These are phyloP conservation scores for Elongisporangium prolatum DNA, from an alignment of 352 stramenopile genomes.

Conservation along the genomic window DNA sequence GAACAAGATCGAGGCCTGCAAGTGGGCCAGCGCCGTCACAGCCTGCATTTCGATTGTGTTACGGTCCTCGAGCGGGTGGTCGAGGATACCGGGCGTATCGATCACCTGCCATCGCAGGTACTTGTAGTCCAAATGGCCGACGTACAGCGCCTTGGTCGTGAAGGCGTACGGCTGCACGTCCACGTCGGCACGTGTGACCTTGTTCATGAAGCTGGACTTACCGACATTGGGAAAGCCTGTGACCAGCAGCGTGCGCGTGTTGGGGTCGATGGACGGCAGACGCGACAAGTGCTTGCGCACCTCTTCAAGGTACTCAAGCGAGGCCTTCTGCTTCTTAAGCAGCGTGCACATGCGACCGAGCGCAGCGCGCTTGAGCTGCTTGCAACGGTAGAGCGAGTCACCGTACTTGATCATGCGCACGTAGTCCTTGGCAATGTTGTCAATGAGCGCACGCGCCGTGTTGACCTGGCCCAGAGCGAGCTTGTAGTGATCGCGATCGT, in stretches of 20 bases:
- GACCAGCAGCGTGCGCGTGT: slow-evolving; percentile 97
- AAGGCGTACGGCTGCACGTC: slow-evolving; percentile 99
- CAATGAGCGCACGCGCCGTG: slow-evolving; percentile 96
- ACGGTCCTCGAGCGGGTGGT: slow-evolving; percentile 98
- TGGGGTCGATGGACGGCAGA: slow-evolving; percentile 98
- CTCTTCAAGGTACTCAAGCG: slow-evolving; percentile 96
- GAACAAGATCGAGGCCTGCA: slow-evolving; percentile 99
- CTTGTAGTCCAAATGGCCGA: slow-evolving; percentile 99
- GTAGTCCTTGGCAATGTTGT: slow-evolving; percentile 98
- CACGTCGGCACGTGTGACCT: slow-evolving; percentile 98
- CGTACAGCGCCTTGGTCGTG: slow-evolving; percentile 99
- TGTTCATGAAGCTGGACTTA: slow-evolving; percentile 99
- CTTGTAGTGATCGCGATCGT: slow-evolving; percentile 99
- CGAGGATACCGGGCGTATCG: slow-evolving; percentile 99
- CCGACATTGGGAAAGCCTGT: slow-evolving; percentile 99
- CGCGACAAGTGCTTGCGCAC: slow-evolving; percentile 98
- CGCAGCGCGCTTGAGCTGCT: slow-evolving; percentile 99
- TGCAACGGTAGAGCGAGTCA: slow-evolving; percentile 99
- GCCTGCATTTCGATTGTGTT: slow-evolving; percentile 99
- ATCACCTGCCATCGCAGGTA: slow-evolving; percentile 99
- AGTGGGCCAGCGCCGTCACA: slow-evolving; percentile 98
- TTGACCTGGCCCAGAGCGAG: slow-evolving; percentile 99
- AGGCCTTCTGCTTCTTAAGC: slow-evolving; percentile 98
- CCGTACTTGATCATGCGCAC: slow-evolving; percentile 99
- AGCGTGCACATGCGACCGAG: slow-evolving; percentile 99